A percentile compares a stretch with the other conserved stretches of the same genome.
Evolutionary conservation across 495 filamentous ascomycete species (phyloP).

Genomic region (Aspergillus incahuasiensis): DNA sequence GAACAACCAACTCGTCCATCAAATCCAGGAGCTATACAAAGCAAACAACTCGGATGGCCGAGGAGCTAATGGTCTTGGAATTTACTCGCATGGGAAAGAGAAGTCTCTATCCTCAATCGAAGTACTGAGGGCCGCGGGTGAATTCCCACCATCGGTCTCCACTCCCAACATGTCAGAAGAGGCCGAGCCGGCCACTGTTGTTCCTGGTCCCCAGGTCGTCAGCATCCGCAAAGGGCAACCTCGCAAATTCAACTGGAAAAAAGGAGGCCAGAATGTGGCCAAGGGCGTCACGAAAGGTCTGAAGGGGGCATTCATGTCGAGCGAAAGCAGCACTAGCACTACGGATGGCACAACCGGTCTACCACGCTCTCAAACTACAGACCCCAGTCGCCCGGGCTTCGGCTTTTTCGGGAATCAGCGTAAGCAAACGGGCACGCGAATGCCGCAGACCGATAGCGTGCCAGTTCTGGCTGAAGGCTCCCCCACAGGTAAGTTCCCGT

Average conservation of each 20-base stretch:
- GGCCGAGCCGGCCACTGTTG: constrained; percentile 60
- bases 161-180: constrained; percentile 60
- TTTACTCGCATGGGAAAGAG: constrained; percentile 73
- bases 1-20: constrained; percentile 91
- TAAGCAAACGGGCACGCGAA: constrained; percentile 42
- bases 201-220: constrained; percentile 80
- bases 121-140: constrained; percentile 44
- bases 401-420: constrained; percentile 65
- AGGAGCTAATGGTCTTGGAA: constrained; percentile 72
- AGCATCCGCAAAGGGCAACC: constrained; percentile 88
- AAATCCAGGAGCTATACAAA: constrained; percentile 91
- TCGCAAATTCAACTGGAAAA: constrained; percentile 99
- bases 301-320: constrained; percentile 69
- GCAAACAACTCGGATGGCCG: constrained; percentile 60
- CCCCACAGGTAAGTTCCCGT: constrained; percentile 36
- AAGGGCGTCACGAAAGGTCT: constrained; percentile 92
- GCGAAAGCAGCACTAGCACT: constrained; percentile 33
- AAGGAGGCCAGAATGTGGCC: constrained; percentile 84
- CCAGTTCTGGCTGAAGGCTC: constrained; percentile 52
- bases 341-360: constrained; percentile 39
- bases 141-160: constrained; percentile 48
- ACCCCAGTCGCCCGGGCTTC: constrained; percentile 63
- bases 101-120: constrained; percentile 66
- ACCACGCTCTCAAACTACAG: constrained; percentile 45
- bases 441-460: constrained; percentile 52